A percentile compares a stretch with the other conserved stretches of the same genome.
Conservation (phyloP, 768 basidiomycete genomes). For the Fomitopsis pulvina region DNA sequence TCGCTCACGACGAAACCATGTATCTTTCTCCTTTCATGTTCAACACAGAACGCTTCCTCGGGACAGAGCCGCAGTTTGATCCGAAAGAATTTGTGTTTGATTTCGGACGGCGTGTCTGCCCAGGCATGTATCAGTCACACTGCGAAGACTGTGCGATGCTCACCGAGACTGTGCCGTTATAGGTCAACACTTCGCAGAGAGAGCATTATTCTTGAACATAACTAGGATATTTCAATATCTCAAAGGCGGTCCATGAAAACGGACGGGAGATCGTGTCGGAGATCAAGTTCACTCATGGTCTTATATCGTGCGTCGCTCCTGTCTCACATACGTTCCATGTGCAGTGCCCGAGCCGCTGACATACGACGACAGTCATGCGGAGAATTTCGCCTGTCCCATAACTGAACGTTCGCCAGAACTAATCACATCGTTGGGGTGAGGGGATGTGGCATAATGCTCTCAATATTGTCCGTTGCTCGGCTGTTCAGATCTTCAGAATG, state of each 20-base stretch:
- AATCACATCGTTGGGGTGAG: not conserved
- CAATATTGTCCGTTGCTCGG: too few species aligned
- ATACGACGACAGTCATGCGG: not conserved
- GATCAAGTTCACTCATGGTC: not conserved
- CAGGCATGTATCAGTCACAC: not conserved
- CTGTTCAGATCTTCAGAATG: too few species aligned
- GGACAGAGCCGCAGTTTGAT: not conserved
- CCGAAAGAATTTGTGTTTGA: not conserved
- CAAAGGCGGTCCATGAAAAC: not conserved
- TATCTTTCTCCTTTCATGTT: slow-evolving; percentile 25
- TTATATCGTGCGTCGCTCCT: not conserved
- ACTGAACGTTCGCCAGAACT: not conserved
- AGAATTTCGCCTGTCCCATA: not conserved
- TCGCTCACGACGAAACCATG: slow-evolving; percentile 23
- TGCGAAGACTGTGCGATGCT: too few species aligned
- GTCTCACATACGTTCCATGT: not conserved
- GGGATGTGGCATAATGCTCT: too few species aligned
- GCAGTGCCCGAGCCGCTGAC: too few species aligned
- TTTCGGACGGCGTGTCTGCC: not conserved
- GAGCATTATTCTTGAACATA: not conserved
- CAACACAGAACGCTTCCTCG: slow-evolving; percentile 24
- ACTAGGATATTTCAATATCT: not conserved
- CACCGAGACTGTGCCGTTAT: too few species aligned
- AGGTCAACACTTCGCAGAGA: not conserved
- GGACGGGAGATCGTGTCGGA: not conserved